Conservation (phyloP, 2,329 filamentous ascomycete species). For the Lachnellula subtilissima region DNA sequence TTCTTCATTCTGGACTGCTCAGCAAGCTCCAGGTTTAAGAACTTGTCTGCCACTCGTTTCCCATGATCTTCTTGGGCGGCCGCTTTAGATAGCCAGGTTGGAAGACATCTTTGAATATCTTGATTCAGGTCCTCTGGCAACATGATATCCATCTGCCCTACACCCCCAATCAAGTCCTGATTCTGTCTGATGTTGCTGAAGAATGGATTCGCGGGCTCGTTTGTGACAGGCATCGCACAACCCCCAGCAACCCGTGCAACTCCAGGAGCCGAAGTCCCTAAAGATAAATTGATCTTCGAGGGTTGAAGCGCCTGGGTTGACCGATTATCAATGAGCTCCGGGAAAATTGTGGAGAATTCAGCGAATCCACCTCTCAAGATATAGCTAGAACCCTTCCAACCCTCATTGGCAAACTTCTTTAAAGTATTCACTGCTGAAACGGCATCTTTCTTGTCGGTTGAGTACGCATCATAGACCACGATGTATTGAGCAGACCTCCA, state of each 20-base stretch:
- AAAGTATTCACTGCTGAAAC: constrained; percentile 77
- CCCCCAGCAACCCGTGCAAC: constrained; percentile 82
- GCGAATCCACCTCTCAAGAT: constrained; percentile 80
- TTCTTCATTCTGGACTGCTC: constrained; percentile 93
- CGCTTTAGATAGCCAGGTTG: constrained; percentile 71
- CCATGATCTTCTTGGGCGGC: constrained; percentile 66
- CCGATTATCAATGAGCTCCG: constrained; percentile 56
- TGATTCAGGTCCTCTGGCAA: constrained; percentile 49
- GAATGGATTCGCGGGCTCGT: constrained; percentile 76
- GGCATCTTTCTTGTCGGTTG: constrained; percentile 75
- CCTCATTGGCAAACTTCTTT: constrained; percentile 86
- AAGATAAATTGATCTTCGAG: constrained; percentile 45
- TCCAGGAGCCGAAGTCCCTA: constrained; percentile 42
- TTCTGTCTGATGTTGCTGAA: constrained; percentile 96
- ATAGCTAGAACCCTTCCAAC: constrained; percentile 67
- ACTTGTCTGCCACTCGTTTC: constrained; percentile 75
- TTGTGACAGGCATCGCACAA: constrained; percentile 69
- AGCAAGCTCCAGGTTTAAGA: constrained; percentile 74
- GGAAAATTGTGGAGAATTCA: constrained; percentile 63
- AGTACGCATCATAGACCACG: constrained; percentile 80
- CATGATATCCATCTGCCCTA: constrained; percentile 71
- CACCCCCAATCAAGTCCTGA: constrained; percentile 88
- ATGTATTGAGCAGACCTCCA: constrained; percentile 75
- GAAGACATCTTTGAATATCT: constrained; percentile 47
- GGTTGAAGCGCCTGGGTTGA: constrained; percentile 34